Percentiles rank a stretch among this genome's conserved stretches.
Evolutionary conservation across 2,329 filamentous ascomycete genomes (phyloP).

Genomic region (Chaetomium globosum): DNA sequence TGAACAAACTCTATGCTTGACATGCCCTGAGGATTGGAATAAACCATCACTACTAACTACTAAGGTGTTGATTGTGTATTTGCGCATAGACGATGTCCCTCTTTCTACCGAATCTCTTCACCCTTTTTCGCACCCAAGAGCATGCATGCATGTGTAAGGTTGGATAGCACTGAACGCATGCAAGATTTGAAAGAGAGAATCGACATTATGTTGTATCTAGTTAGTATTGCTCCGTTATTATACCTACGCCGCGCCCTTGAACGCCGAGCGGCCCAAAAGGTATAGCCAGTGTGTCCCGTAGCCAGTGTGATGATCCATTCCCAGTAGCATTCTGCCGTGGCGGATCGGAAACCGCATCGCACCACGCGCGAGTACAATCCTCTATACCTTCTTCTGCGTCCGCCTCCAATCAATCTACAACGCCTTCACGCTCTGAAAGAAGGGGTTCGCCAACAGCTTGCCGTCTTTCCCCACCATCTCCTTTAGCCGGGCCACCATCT

Average conservation of each 20-base stretch:
- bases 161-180: background rate
- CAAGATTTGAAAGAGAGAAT: background rate
- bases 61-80: background rate
- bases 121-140: background rate
- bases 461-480: constrained; percentile 76
- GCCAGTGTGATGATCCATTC: background rate
- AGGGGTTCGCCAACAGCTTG: constrained; percentile 64
- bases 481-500: constrained; percentile 77
- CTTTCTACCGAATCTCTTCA: background rate
- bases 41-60: background rate
- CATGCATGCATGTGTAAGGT: background rate
- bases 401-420: constrained; percentile 48
- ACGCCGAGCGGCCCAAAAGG: constrained; percentile 10
- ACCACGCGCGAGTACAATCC: background rate
- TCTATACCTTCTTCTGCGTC: background rate
- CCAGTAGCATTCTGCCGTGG: background rate
- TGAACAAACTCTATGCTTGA: too few species aligned
- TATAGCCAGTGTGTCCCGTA: background rate
- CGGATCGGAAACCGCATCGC: background rate
- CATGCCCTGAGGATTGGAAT: too few species aligned
- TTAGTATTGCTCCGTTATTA: background rate
- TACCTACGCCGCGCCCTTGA: background rate
- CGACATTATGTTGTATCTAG: background rate
- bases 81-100: background rate
- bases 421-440: constrained; percentile 68